Evolutionary conservation across 2,329 filamentous ascomycete species (phyloP).

Genomic region (Chaetomium sp.): DNA sequence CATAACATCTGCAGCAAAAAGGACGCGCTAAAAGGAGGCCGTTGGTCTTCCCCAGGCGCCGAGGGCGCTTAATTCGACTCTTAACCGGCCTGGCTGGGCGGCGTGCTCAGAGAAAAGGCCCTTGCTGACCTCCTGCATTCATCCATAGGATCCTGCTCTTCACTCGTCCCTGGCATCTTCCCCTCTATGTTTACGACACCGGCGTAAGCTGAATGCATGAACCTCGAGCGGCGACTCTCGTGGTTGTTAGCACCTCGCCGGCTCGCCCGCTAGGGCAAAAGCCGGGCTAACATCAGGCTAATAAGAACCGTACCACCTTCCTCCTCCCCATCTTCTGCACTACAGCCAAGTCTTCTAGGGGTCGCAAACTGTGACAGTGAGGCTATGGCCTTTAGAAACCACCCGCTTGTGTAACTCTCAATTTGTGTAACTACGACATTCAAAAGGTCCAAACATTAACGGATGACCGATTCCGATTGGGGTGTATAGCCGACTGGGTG

Average conservation of each 20-base stretch:
- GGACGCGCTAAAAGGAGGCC: not conserved
- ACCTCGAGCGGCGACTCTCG: not conserved
- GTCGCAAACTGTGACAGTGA: not conserved
- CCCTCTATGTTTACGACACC: too few species aligned
- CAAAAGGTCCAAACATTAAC: too few species aligned
- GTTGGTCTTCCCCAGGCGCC: not conserved
- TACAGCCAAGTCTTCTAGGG: not conserved
- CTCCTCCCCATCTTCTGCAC: not conserved
- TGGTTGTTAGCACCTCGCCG: not conserved
- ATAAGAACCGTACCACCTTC: not conserved
- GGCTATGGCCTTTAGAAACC: not conserved
- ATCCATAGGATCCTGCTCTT: too few species aligned
- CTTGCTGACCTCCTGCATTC: too few species aligned
- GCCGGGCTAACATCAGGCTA: not conserved
- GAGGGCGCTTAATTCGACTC: not conserved
- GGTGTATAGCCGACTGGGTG: too few species aligned
- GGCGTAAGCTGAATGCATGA: too few species aligned
- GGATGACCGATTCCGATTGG: too few species aligned
- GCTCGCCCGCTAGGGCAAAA: too few species aligned
- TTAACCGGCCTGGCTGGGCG: too few species aligned
- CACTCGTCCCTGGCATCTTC: too few species aligned
- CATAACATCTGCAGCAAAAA: not conserved
- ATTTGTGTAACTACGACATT: too few species aligned
- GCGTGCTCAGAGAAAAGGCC: too few species aligned
- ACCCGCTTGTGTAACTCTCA: slow-evolving; percentile 3